Evolutionary conservation across 129 eudicot species (phyloP), one percentile per base, ranked within the genome.

Genomic region (Helianthus tuberosus): DNA sequence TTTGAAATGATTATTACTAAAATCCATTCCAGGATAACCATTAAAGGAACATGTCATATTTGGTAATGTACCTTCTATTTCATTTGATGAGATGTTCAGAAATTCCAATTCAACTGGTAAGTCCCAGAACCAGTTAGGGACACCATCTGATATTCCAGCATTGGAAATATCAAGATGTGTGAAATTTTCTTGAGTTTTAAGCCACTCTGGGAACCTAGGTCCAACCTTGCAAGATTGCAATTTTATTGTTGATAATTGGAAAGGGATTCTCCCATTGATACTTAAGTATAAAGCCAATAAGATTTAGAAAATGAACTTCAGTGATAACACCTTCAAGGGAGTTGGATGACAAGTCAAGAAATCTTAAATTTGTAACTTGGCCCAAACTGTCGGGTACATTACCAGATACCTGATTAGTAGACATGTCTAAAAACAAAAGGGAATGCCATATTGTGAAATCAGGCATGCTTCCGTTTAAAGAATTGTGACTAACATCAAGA

Each of bases 131-230:
- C 82, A 77, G 13, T 27, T 3, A 17, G 83, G 88, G 57, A 83
- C 38, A 15, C 7, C 12, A 71, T 63, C 86, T 16, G 80, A 59
- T 67, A 86, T 77, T 17, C 43, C 71, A 16, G 77, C 25, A 57
- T 11, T 66, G 2, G 85, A 84, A 16, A 87, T 75, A 63, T 84
- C 92, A 76, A 87, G 60, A 47, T 11, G 2, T 1, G 1, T 2
- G 7, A 77, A 43, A 3, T 23, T 16, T 8, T 4, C 71, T 68
- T 77, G 84, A 54, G 64, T 83, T 62, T 15, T 47, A 35, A 86
- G 68, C 88, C 88, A 86, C 8, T 0, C 10, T 0, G 91, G 91
- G 27, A 87, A 84, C 7, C 13, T 1, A 23, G 82, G 81, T 3
- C 88, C 86, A 64, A 84, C 23, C 17, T 49, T 81, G 74, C 88